Evolutionary conservation across 1,284 basidiomycete genomes (phyloP), one percentile per base, ranked within the genome.

Genomic region (Ceratobasidium theobromae): DNA sequence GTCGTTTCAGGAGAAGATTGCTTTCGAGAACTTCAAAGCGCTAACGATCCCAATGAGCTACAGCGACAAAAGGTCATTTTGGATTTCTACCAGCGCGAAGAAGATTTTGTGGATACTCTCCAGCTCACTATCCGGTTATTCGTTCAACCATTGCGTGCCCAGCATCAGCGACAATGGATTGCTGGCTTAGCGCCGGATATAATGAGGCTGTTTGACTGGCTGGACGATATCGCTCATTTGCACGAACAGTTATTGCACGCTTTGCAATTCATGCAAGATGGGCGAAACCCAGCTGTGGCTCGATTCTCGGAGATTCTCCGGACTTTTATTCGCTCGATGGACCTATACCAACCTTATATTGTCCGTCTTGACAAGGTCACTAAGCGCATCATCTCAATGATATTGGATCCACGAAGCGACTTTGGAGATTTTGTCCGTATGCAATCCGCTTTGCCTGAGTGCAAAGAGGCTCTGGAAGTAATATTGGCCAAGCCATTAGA

Each of bases 341-440:
- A 93, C 73, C 82, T 90, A 3, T 91, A 96, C 73, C 91, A 93
- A 74, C 87, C 89, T 11, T 96, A 95, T 75, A 77, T 96, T 2
- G 85, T 90, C 14, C 80, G 85, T 52, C 81, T 94, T 49, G 86
- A 87, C 55, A 79, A 80, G 27, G 84, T 88, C 0, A 80, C 81
- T 1, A 76, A 79, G 5, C 72, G 81, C 60, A 83, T 93, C 38
- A 82, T 84, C 53, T 75, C 77, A 33, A 77, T 86, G 70, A 74
- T 84, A n/a, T 75, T 77, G 9, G 83, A 87, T 69, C 74, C 76
- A 16, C 74, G 77, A 16, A 86, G 79, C 72, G 87, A 91, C 67
- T 91, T 96, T 77, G 91, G 89, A 1, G 89, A 92, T 74, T 96
- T 95, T 75, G 79, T 96, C 11, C 78, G 83, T 69, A 79, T 95